phyloP scores from a whole-genome alignment of 352 stramenopile species.

The Phytophthora idaei region DNA sequence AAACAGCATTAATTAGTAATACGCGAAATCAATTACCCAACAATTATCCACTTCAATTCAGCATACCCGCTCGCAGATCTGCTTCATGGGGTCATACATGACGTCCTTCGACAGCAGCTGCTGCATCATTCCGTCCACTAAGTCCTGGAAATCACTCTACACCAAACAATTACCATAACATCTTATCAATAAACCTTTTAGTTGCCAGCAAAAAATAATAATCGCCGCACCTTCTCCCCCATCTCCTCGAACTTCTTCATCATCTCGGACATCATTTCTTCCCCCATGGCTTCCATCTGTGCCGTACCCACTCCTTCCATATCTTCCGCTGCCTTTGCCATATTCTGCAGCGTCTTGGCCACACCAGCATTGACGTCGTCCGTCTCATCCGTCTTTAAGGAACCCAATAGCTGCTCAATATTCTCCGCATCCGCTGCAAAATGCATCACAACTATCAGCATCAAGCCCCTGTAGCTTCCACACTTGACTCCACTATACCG shows the following conservation, averaged over 20 bases:
- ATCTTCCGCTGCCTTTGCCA: slow-evolving; percentile 87
- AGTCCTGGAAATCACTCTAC: slow-evolving; percentile 89
- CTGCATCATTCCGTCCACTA: slow-evolving; percentile 98
- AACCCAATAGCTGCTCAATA: slow-evolving; percentile 76
- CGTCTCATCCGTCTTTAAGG: slow-evolving; percentile 63
- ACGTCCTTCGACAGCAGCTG: slow-evolving; percentile 98
- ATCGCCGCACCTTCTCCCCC: slow-evolving; percentile 87
- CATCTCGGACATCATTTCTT: slow-evolving; percentile 97
- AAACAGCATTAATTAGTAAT: background rate
- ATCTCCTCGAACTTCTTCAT: slow-evolving; percentile 96
- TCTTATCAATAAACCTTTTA: background rate
- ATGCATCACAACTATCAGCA: slow-evolving; percentile 1
- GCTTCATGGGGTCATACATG: slow-evolving; percentile 99
- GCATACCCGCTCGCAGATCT: slow-evolving; percentile 89
- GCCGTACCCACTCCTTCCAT: slow-evolving; percentile 85
- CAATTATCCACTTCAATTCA: slow-evolving; percentile 2
- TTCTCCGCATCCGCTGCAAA: slow-evolving; percentile 57
- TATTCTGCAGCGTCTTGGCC: slow-evolving; percentile 89
- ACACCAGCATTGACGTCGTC: slow-evolving; percentile 84
- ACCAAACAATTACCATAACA: background rate
- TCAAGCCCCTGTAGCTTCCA: background rate
- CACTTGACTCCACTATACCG: slow-evolving; percentile 37
- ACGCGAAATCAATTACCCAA: background rate
- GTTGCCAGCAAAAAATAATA: background rate
- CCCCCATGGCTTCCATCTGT: slow-evolving; percentile 89